Conservation (phyloP, 2,329 filamentous ascomycete genomes). For the Rosellinia necatrix region DNA sequence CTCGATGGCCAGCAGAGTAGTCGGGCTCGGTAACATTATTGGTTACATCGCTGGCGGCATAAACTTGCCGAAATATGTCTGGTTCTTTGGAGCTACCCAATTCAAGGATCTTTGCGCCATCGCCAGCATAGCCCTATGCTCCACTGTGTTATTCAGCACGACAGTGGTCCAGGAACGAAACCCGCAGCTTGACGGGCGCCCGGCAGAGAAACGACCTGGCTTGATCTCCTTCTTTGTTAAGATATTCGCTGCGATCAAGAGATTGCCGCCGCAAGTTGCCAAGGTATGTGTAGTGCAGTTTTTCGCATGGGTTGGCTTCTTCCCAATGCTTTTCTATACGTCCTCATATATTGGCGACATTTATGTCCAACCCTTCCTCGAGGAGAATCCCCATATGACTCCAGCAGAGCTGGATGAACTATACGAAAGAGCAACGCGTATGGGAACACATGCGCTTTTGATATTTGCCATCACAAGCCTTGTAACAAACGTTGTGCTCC, state of each 20-base stretch:
- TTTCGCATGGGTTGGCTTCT: constrained; percentile 93
- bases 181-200: constrained; percentile 71
- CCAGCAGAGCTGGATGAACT: constrained; percentile 75
- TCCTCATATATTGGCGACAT: constrained; percentile 94
- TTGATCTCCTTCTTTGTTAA: constrained; percentile 78
- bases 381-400: constrained; percentile 76
- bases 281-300: constrained; percentile 83
- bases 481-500: constrained; percentile 78
- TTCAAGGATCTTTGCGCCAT: constrained; percentile 92
- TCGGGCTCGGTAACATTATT: constrained; percentile 86
- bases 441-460: constrained; percentile 87
- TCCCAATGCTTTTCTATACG: constrained; percentile 93
- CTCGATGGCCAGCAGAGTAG: constrained; percentile 87
- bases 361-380: constrained; percentile 82
- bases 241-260: constrained; percentile 75
- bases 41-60: constrained; percentile 88
- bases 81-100: constrained; percentile 84
- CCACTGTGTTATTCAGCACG: constrained; percentile 74
- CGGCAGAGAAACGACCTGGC: constrained; percentile 63
- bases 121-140: constrained; percentile 72
- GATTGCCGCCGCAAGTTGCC: constrained; percentile 79
- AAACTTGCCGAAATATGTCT: constrained; percentile 73
- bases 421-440: constrained; percentile 83
- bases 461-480: constrained; percentile 88
- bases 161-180: constrained; percentile 76